Evolutionary conservation across 805 yeast genomes (phyloP), one percentile per base, ranked within the genome.

Genomic region (Sugiyamaella boreocaroliniensis): DNA sequence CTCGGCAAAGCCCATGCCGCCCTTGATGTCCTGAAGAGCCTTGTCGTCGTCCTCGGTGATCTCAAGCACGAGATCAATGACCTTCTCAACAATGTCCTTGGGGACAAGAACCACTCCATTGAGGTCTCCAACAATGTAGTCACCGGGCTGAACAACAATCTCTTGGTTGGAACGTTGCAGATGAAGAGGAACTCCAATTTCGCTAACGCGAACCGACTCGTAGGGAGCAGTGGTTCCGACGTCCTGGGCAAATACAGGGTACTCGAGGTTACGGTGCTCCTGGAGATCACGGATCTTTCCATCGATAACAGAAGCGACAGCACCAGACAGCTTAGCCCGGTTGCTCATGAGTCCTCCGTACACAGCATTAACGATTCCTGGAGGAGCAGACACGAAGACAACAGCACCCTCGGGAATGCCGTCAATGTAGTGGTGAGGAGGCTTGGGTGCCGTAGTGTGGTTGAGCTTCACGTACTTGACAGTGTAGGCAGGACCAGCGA

Each of bases 341-440:
- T 43, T 42, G 42, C 51, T 82, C 97, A 90, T 90, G 54, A 90
- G 73, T 0, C 97, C 97, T 1, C 97, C 97, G 58, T 88, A 89
- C 43, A 89, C 65, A 0, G 96, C 95, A 64, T 85, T 86, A 60
- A 77, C 76, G 32, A 85, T 72, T 41, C 73, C 75, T n/a, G 69
- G 69, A 0, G 87, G 74, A 29, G 86, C 68, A 0, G 82, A 90
- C 52, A 89, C 72, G 0, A 86, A 82, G 12, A 89, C 69, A 6
- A 89, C 71, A 0, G 85, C 70, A 20, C 76, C 84, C 34, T 65
- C 67, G 1, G 95, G 93, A 1, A 86, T 74, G 2, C 65, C 58
- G 64, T 89, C 97, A 44, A 89, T 88, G 66, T 89, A 89, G 1
- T 84, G 80, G 9, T 75, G 76, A 6, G 76, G 76, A 0, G 83